Conservation (phyloP, 345 rosid genomes). For the Mangifera indica region DNA sequence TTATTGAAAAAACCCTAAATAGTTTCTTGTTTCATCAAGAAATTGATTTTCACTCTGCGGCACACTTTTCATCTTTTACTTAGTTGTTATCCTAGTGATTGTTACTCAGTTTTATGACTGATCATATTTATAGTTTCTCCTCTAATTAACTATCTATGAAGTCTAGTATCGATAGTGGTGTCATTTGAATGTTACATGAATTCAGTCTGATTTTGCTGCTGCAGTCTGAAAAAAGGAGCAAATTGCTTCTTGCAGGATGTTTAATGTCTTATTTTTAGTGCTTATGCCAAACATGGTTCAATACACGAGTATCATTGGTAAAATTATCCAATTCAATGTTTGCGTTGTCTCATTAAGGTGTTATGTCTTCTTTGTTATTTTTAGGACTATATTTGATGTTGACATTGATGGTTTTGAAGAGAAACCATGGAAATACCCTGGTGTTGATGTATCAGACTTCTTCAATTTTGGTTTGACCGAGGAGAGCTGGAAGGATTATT, state of each 20-base stretch:
- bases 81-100: too few relatives aligned
- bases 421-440: conserved; percentile 95
- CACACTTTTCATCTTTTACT: too few relatives aligned
- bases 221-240: background rate
- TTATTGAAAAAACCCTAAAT: too few relatives aligned
- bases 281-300: background rate
- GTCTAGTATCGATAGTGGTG: too few relatives aligned
- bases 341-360: conserved; percentile 12
- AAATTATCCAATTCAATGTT: background rate
- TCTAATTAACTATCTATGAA: too few relatives aligned
- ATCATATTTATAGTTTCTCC: too few relatives aligned
- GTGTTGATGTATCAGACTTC: conserved; percentile 72
- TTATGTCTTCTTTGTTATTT: conserved; percentile 22
- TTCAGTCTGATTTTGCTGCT: too few relatives aligned
- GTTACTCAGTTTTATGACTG: too few relatives aligned
- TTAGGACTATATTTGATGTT: conserved; percentile 94
- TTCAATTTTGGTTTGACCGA: conserved; percentile 94
- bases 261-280: background rate
- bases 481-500: conserved; percentile 98
- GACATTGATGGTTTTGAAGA: conserved; percentile 94
- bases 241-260: conserved; percentile 16
- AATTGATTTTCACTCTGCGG: too few relatives aligned
- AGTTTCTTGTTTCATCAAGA: too few relatives aligned
- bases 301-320: background rate
- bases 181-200: too few relatives aligned